Conservation (phyloP, 441 rosid genomes). For the Jatropha multifida region DNA sequence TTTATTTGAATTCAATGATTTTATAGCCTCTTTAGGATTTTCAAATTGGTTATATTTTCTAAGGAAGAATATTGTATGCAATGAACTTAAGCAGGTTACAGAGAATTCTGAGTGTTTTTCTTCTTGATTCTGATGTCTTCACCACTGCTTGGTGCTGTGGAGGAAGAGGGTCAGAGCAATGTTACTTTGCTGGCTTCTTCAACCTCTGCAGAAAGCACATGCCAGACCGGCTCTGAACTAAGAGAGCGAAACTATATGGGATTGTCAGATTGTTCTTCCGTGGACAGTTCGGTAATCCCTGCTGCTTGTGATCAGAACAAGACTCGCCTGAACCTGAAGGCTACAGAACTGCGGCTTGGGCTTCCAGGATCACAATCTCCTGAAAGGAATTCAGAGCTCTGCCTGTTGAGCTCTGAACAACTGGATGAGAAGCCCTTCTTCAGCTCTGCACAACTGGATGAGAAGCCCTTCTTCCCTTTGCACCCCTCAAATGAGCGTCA, state of each 20-base stretch:
- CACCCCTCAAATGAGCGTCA: slow-evolving; percentile 63
- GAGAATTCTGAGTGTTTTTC: slow-evolving; percentile 15
- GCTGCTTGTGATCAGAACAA: slow-evolving; percentile 36
- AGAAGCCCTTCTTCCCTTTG: slow-evolving; percentile 80
- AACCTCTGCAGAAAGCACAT: slow-evolving; percentile 42
- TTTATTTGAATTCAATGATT: slow-evolving; percentile 2
- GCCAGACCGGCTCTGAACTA: slow-evolving; percentile 49
- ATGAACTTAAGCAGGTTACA: slow-evolving; percentile 28
- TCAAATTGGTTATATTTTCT: slow-evolving; percentile 2
- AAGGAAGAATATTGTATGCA: neutral
- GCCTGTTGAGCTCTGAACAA: slow-evolving; percentile 42
- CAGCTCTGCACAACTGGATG: slow-evolving; percentile 53
- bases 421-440: slow-evolving; percentile 81
- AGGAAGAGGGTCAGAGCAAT: slow-evolving; percentile 57
- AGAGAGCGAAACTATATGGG: slow-evolving; percentile 73
- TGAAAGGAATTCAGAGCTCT: slow-evolving; percentile 51
- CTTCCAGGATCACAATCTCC: slow-evolving; percentile 87
- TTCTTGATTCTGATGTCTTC: slow-evolving; percentile 55
- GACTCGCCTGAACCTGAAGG: slow-evolving; percentile 63
- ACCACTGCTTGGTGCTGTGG: slow-evolving; percentile 47
- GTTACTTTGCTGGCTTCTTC: slow-evolving; percentile 42
- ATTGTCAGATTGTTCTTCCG: slow-evolving; percentile 62
- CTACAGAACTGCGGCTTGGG: slow-evolving; percentile 88
- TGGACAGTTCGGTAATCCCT: slow-evolving; percentile 50
- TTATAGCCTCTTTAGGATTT: slow-evolving; percentile 8